A percentile compares a stretch with the other conserved stretches of the same genome.
These are phyloP conservation scores for Heracleum sosnowskyi DNA, from an alignment of 129 eudicot genomes.

Conservation along the genomic window DNA sequence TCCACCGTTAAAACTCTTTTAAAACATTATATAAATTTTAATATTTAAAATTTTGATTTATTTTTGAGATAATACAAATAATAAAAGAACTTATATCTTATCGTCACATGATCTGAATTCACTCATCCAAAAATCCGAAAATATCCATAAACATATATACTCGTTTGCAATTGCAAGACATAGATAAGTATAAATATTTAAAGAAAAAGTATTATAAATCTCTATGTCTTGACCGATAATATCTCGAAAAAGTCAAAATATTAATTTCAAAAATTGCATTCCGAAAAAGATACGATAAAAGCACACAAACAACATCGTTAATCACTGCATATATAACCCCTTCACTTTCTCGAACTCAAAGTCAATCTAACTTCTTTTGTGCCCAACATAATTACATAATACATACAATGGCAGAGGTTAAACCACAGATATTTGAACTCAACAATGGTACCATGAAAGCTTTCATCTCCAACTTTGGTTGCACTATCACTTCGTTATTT, in stretches of 20 bases:
- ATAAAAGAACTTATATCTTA: too few relatives aligned
- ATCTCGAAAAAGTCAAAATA: neutral
- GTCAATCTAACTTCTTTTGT: neutral
- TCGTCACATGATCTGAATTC: too few relatives aligned
- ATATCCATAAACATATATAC: too few relatives aligned
- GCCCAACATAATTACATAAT: neutral
- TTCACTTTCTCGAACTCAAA: neutral
- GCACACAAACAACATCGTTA: neutral
- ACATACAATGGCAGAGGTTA: conserved; percentile 44
- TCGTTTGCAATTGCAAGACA: too few relatives aligned
- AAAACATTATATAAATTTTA: too few relatives aligned
- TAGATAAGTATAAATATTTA: too few relatives aligned
- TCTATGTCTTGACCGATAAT: too few relatives aligned
- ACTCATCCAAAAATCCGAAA: too few relatives aligned
- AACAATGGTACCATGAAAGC: conserved; percentile 74
- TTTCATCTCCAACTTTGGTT: conserved; percentile 69
- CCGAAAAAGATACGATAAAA: neutral
- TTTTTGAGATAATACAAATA: too few relatives aligned
- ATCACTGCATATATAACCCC: neutral
- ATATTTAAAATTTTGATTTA: too few relatives aligned
- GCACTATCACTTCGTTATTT: conserved; percentile 75
- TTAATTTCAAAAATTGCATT: neutral
- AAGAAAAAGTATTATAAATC: too few relatives aligned
- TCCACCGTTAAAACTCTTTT: too few relatives aligned
- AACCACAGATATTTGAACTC: conserved; percentile 67